Evolutionary conservation across 106 monocot species (phyloP).

Genomic region (Dendrobium officinale): DNA sequence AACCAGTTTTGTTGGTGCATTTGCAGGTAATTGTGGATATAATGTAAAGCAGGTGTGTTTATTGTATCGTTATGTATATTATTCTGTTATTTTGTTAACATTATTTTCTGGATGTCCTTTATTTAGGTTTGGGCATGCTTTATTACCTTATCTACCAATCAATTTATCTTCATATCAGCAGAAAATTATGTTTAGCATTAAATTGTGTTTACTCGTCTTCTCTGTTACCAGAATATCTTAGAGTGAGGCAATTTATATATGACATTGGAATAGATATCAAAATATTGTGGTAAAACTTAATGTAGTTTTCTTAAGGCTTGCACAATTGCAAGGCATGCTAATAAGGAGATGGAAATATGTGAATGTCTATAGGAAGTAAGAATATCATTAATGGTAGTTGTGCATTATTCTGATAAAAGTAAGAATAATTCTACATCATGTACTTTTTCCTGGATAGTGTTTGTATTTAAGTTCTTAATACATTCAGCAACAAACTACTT

Average conservation of each 20-base stretch:
- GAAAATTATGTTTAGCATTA: background rate
- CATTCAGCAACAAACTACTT: background rate
- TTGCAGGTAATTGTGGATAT: slow-evolving; percentile 13
- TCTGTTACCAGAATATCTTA: background rate
- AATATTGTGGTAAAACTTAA: background rate
- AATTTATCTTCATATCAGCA: background rate
- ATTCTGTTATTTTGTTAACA: background rate
- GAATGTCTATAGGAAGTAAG: background rate
- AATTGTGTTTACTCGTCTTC: background rate
- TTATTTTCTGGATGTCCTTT: background rate
- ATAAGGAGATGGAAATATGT: too few species aligned
- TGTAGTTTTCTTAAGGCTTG: background rate
- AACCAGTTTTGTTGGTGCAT: background rate
- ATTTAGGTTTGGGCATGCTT: background rate
- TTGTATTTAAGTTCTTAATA: background rate
- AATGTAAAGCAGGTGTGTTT: slow-evolving; percentile 9
- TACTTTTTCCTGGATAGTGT: background rate
- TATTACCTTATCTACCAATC: background rate
- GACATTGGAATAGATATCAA: background rate
- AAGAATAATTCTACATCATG: background rate
- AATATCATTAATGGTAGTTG: background rate
- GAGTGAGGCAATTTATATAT: background rate
- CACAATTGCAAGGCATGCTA: background rate
- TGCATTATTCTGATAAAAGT: too few species aligned
- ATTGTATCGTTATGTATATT: background rate